phyloP scores from a whole-genome alignment of 2,329 filamentous ascomycete genomes.

The Dactylella cylindrospora region DNA sequence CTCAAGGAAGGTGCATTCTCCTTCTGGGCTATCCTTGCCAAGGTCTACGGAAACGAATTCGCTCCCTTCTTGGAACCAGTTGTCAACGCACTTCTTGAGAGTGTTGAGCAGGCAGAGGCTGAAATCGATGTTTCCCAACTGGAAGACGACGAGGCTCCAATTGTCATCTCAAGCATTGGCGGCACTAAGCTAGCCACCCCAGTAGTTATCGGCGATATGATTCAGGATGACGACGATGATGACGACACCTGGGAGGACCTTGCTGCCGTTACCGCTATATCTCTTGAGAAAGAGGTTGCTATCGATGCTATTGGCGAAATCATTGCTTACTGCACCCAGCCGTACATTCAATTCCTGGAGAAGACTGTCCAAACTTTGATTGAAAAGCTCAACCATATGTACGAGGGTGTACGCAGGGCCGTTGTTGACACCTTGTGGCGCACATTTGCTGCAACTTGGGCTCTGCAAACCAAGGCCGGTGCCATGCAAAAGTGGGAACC shows the following conservation, averaged over 20 bases:
- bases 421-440: conserved; percentile 90
- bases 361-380: conserved; percentile 80
- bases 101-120: conserved; percentile 84
- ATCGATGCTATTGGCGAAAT: conserved; percentile 93
- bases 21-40: conserved; percentile 89
- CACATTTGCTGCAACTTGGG: conserved; percentile 86
- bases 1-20: conserved; percentile 97
- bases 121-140: conserved; percentile 75
- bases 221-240: conserved; percentile 70
- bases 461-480: conserved; percentile 73
- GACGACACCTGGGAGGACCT: conserved; percentile 84
- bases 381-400: conserved; percentile 80
- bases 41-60: conserved; percentile 86
- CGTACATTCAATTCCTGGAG: conserved; percentile 82
- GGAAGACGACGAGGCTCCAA: conserved; percentile 49
- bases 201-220: conserved; percentile 56
- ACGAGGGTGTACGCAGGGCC: conserved; percentile 90
- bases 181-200: conserved; percentile 51
- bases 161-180: conserved; percentile 56
- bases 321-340: conserved; percentile 78
- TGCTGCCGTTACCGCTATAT: conserved; percentile 80
- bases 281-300: conserved; percentile 95
- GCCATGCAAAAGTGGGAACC: conserved; percentile 80
- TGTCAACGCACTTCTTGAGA: conserved; percentile 77
- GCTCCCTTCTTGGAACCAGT: conserved; percentile 75